Conservation (phyloP, 2,329 filamentous ascomycete genomes). For the Aureobasidium lini region DNA sequence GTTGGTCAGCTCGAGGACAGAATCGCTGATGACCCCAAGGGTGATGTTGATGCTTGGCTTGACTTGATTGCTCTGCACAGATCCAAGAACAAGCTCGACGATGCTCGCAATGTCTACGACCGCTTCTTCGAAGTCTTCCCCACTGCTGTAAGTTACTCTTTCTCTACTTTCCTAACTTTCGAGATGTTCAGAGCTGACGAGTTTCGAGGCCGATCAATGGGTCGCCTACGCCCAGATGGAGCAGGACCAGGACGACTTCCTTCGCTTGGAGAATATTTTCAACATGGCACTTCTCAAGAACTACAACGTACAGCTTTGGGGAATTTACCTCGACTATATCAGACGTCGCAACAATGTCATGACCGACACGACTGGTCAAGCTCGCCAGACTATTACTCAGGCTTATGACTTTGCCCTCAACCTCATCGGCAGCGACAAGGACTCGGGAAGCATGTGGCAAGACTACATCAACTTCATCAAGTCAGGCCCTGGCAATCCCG, state of each 20-base stretch:
- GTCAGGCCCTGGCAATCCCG: constrained; percentile 70
- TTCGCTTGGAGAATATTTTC: constrained; percentile 75
- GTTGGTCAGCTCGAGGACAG: constrained; percentile 80
- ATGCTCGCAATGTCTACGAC: constrained; percentile 72
- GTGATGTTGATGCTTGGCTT: constrained; percentile 88
- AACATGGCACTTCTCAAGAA: constrained; percentile 68
- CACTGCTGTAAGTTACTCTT: constrained; percentile 63
- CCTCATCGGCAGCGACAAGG: constrained; percentile 83
- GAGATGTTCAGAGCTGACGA: constrained; percentile 27
- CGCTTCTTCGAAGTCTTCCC: constrained; percentile 85
- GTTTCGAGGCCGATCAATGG: constrained; percentile 76
- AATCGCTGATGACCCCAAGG: constrained; percentile 84
- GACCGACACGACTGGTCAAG: constrained; percentile 67
- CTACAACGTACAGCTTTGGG: constrained; percentile 82
- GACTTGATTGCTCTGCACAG: constrained; percentile 78
- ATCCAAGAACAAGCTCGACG: constrained; percentile 72
- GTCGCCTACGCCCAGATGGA: constrained; percentile 84
- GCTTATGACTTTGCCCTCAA: constrained; percentile 90
- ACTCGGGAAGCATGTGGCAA: constrained; percentile 82
- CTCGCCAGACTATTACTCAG: constrained; percentile 70
- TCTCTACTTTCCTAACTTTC: neutral
- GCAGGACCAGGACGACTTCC: constrained; percentile 74
- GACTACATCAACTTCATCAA: constrained; percentile 95
- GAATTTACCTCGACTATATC: constrained; percentile 89
- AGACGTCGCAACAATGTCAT: constrained; percentile 82